A percentile compares a stretch with the other conserved stretches of the same genome.
phyloP scores from a whole-genome alignment of 2,329 filamentous ascomycete genomes.

The Colletotrichum somersetense region DNA sequence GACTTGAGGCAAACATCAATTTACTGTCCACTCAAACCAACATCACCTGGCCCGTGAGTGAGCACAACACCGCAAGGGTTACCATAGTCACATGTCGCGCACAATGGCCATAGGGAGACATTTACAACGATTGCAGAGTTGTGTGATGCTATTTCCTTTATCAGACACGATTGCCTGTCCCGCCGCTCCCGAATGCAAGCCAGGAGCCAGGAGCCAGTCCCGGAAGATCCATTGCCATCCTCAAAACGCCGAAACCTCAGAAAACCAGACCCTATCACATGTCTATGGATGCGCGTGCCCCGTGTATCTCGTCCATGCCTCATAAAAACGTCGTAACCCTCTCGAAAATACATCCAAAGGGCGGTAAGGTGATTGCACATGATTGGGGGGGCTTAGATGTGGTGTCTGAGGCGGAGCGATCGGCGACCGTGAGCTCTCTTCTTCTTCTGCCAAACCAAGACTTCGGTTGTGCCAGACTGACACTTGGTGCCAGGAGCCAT shows the following conservation, averaged over 20 bases:
- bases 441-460: slow-evolving; percentile 45
- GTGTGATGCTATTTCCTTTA: slow-evolving; percentile 24
- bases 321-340: slow-evolving; percentile 38
- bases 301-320: slow-evolving; percentile 34
- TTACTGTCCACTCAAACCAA: slow-evolving; percentile 7
- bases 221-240: slow-evolving; percentile 30
- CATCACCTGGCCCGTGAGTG: background rate
- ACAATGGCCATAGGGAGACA: background rate
- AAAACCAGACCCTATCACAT: slow-evolving; percentile 28
- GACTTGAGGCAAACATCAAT: background rate
- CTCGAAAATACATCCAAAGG: slow-evolving; percentile 25
- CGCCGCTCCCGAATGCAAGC: slow-evolving; percentile 18
- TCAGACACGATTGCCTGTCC: slow-evolving; percentile 19
- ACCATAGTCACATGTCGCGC: background rate
- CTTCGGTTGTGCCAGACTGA: slow-evolving; percentile 47
- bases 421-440: slow-evolving; percentile 38
- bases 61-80: background rate
- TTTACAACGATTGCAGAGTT: slow-evolving; percentile 28
- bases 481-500: slow-evolving; percentile 69
- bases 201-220: slow-evolving; percentile 39
- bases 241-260: slow-evolving; percentile 35
- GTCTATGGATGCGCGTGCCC: slow-evolving; percentile 32
- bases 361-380: slow-evolving; percentile 1
- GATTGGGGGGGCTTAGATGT: slow-evolving; percentile 15
- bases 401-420: slow-evolving; percentile 31